Evolutionary conservation across 1,139 yeast genomes (phyloP).

Genomic region (Suhomyces bribrorum): DNA sequence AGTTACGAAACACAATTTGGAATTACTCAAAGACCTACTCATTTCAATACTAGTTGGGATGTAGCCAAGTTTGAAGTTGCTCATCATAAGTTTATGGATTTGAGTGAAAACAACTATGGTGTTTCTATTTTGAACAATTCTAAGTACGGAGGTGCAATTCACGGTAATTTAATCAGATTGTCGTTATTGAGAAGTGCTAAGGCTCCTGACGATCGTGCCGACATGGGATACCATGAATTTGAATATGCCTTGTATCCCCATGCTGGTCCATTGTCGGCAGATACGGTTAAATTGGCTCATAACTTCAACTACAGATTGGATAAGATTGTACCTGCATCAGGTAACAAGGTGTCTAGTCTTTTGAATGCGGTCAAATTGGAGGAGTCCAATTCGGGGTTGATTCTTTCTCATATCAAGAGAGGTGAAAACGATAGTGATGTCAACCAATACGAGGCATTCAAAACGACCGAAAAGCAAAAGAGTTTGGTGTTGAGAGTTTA

Average conservation of each 20-base stretch:
- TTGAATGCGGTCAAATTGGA: constrained; percentile 26
- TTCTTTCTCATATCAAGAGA: constrained; percentile 79
- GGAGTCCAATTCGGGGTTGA: constrained; percentile 63
- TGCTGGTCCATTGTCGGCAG: constrained; percentile 58
- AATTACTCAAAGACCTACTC: constrained; percentile 86
- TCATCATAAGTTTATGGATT: constrained; percentile 90
- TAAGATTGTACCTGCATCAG: constrained; percentile 18
- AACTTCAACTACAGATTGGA: constrained; percentile 69
- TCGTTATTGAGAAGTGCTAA: constrained; percentile 83
- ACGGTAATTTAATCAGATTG: constrained; percentile 83
- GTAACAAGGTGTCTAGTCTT: constrained; percentile 22
- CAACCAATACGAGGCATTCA: constrained; percentile 28
- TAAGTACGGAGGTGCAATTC: constrained; percentile 90
- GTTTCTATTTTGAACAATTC: constrained; percentile 82
- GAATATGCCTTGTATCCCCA: constrained; percentile 88
- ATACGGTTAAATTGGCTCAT: constrained; percentile 73
- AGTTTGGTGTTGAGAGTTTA: constrained; percentile 73
- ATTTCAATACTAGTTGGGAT: constrained; percentile 93
- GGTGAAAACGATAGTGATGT: constrained; percentile 79
- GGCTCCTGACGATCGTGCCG: constrained; percentile 90
- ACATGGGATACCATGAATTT: constrained; percentile 85
- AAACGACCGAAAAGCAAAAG: constrained; percentile 30
- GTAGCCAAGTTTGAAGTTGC: constrained; percentile 95
- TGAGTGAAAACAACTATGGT: constrained; percentile 83
- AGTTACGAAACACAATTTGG: constrained; percentile 94